Conservation (phyloP, 139 green algal species). For the Gonium pectorale region DNA sequence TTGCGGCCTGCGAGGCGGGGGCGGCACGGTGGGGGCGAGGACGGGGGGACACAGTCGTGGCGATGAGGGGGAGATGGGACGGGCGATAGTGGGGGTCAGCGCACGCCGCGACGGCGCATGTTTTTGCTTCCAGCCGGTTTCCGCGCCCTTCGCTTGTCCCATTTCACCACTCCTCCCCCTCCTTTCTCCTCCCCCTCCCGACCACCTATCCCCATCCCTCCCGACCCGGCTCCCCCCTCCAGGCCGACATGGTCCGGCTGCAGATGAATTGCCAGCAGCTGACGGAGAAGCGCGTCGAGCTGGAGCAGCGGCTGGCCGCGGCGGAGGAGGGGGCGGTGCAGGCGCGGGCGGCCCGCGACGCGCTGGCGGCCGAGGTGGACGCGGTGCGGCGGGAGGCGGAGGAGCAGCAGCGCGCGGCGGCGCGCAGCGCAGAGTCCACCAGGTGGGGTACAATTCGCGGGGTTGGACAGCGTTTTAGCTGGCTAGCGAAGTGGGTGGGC, state of each 20-base stretch:
- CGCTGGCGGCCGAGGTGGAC: slow-evolving; percentile 14
- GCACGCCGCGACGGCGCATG: no score
- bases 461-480: no score
- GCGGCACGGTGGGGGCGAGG: no score
- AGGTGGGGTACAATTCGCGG: no score
- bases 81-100: no score
- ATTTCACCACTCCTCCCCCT: not conserved
- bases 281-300: not conserved
- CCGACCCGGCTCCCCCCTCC: not conserved
- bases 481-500: no score
- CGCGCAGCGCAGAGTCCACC: not conserved
- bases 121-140: no score
- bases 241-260: slow-evolving; percentile 13
- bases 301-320: slow-evolving; percentile 25
- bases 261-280: slow-evolving; percentile 31
- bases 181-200: not conserved
- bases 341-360: slow-evolving; percentile 24
- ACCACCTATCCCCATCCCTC: not conserved
- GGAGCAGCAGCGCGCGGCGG: not conserved
- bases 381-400: slow-evolving; percentile 27
- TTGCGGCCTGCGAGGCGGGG: no score
- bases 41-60: no score
- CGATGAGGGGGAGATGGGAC: no score
- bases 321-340: slow-evolving; percentile 21
- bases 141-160: no score